These are phyloP conservation scores for Aspergillus piperis DNA, from an alignment of 2,329 filamentous ascomycete species.

Conservation along the genomic window DNA sequence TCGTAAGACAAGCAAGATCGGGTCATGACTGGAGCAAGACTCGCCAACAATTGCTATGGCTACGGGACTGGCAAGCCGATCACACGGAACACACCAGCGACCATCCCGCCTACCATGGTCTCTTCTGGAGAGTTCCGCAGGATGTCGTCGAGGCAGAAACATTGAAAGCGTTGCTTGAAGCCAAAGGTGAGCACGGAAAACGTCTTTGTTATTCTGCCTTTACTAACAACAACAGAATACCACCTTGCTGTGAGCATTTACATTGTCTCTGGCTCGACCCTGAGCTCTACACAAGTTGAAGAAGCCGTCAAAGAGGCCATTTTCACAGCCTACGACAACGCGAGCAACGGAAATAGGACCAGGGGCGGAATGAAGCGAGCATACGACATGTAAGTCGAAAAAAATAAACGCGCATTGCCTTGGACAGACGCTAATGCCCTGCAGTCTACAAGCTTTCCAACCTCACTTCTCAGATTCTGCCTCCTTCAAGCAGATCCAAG, in stretches of 20 bases:
- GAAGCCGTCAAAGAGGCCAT: slow-evolving; percentile 54
- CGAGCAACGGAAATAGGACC: slow-evolving; percentile 65
- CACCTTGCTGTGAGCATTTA: slow-evolving; percentile 46
- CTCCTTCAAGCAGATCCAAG: slow-evolving; percentile 48
- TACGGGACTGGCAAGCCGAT: slow-evolving; percentile 59
- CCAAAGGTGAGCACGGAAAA: slow-evolving; percentile 37
- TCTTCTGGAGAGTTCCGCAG: slow-evolving; percentile 53
- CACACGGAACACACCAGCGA: slow-evolving; percentile 21
- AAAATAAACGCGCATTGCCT: not conserved
- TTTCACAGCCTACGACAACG: slow-evolving; percentile 63
- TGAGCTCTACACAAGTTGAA: slow-evolving; percentile 53
- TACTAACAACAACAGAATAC: slow-evolving; percentile 39
- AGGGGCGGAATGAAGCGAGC: slow-evolving; percentile 65
- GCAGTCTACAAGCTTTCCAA: slow-evolving; percentile 46
- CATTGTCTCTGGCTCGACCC: slow-evolving; percentile 32
- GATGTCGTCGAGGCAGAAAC: slow-evolving; percentile 59
- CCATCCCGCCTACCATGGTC: slow-evolving; percentile 41
- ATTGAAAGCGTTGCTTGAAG: slow-evolving; percentile 56
- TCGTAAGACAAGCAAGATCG: slow-evolving; percentile 47
- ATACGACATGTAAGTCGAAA: slow-evolving; percentile 52
- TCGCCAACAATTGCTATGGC: slow-evolving; percentile 58
- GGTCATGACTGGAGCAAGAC: slow-evolving; percentile 52
- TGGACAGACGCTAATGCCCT: not conserved
- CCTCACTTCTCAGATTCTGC: slow-evolving; percentile 44
- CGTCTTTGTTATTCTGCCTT: not conserved